phyloP scores from a whole-genome alignment of 768 basidiomycete species.

The Pleurotus djamor region DNA sequence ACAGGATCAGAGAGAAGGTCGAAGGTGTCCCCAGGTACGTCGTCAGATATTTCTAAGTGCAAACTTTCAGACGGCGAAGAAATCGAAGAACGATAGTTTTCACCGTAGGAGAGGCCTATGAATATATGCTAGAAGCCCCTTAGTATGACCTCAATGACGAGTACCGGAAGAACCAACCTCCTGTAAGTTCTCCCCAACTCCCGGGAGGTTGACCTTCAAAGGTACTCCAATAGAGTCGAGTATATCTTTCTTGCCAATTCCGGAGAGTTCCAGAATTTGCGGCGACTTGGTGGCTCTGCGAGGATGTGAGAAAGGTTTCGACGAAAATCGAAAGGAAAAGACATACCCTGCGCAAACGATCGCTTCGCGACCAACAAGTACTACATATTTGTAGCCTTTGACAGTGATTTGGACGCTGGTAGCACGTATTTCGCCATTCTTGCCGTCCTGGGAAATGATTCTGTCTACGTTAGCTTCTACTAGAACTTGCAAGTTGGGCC shows the following conservation, averaged over 20 bases:
- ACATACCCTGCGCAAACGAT: not conserved
- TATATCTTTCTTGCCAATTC: slow-evolving; percentile 1
- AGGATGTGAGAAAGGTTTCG: not conserved
- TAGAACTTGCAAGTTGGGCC: not conserved
- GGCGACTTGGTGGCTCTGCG: not conserved
- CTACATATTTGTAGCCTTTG: slow-evolving; percentile 40
- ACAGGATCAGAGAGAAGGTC: not conserved
- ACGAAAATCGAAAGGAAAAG: not conserved
- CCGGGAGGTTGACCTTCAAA: slow-evolving; percentile 1
- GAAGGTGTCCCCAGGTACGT: not conserved
- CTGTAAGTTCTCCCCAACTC: slow-evolving; percentile 7
- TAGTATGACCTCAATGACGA: not conserved
- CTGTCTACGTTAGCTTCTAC: not conserved
- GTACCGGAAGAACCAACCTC: not conserved
- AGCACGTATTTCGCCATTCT: slow-evolving; percentile 18
- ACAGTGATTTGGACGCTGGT: slow-evolving; percentile 42
- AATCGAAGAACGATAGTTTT: not conserved
- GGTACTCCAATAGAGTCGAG: not conserved
- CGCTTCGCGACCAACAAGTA: not conserved
- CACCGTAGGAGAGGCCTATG: not conserved
- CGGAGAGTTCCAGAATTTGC: slow-evolving; percentile 4
- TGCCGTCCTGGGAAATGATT: not conserved
- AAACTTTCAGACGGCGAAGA: not conserved
- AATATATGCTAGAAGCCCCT: not conserved
- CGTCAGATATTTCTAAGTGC: not conserved